A percentile compares a stretch with the other conserved stretches of the same genome.
Evolutionary conservation across 2,329 filamentous ascomycete species (phyloP).

Genomic region (Aspergillus novofumigatus): DNA sequence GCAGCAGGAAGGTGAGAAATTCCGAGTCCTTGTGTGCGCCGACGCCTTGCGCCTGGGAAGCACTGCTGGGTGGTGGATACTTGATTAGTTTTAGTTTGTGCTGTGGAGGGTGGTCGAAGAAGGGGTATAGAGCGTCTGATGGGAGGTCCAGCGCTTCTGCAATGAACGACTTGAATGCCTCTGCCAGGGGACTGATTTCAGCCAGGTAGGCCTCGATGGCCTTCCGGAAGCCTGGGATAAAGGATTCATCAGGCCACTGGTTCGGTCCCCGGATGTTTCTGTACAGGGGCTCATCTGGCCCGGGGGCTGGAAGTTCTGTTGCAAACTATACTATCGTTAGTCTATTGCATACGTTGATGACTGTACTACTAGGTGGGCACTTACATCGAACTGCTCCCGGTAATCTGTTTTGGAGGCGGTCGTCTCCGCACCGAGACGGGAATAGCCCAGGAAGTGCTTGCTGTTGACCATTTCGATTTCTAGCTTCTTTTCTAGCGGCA

Average conservation of each 20-base stretch:
- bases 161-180: slow-evolving; percentile 26
- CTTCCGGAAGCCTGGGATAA: slow-evolving; percentile 29
- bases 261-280: slow-evolving; percentile 34
- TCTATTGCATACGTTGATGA: slow-evolving; percentile 20
- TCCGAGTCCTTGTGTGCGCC: slow-evolving; percentile 49
- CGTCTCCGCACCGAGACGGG: slow-evolving; percentile 31
- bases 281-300: slow-evolving; percentile 31
- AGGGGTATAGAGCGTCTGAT: slow-evolving; percentile 24
- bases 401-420: slow-evolving; percentile 31
- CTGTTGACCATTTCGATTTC: slow-evolving; percentile 45
- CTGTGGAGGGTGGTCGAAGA: slow-evolving; percentile 32
- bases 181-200: slow-evolving; percentile 22
- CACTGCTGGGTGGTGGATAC: slow-evolving; percentile 38
- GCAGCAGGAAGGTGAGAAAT: slow-evolving; percentile 47
- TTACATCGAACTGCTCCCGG: slow-evolving; percentile 36
- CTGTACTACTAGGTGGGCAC: background rate
- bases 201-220: slow-evolving; percentile 28
- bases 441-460: slow-evolving; percentile 36
- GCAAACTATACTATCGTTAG: slow-evolving; percentile 35
- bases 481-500: slow-evolving; percentile 45
- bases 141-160: slow-evolving; percentile 32
- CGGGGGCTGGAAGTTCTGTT: slow-evolving; percentile 33
- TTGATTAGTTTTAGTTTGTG: slow-evolving; percentile 40
- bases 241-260: slow-evolving; percentile 34
- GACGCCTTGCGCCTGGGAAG: slow-evolving; percentile 35